Percentiles rank a stretch among this genome's conserved stretches.
phyloP scores from a whole-genome alignment of 768 basidiomycete genomes.

The Amanita inopinata region DNA sequence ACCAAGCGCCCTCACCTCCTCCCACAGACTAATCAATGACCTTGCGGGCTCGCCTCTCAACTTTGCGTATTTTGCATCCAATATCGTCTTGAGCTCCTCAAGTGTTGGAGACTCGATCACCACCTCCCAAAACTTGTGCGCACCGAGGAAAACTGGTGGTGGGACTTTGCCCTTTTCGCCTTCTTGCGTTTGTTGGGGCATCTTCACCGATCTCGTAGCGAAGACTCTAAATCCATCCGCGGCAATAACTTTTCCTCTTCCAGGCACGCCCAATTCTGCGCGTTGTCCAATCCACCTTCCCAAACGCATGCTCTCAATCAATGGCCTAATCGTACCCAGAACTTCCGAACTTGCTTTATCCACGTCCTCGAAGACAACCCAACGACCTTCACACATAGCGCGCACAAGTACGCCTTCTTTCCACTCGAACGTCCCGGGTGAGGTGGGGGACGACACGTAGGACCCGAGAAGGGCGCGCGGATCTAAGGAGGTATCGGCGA shows the following conservation, averaged over 20 bases:
- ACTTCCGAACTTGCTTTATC: slow-evolving; percentile 88
- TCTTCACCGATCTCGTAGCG: slow-evolving; percentile 67
- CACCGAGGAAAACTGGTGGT: slow-evolving; percentile 67
- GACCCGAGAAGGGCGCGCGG: slow-evolving; percentile 89
- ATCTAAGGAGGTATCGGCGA: slow-evolving; percentile 93
- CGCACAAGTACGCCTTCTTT: slow-evolving; percentile 89
- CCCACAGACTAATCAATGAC: slow-evolving; percentile 65
- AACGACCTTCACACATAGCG: slow-evolving; percentile 82
- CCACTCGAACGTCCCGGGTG: slow-evolving; percentile 90
- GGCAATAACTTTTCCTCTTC: slow-evolving; percentile 65
- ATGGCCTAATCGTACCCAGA: slow-evolving; percentile 75
- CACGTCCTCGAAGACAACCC: slow-evolving; percentile 89
- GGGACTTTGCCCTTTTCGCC: slow-evolving; percentile 35
- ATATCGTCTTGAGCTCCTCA: slow-evolving; percentile 62
- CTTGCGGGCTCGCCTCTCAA: slow-evolving; percentile 39
- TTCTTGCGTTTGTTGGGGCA: slow-evolving; percentile 18
- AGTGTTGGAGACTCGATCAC: slow-evolving; percentile 47
- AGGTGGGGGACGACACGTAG: slow-evolving; percentile 77
- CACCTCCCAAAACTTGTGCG: slow-evolving; percentile 76
- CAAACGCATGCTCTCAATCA: slow-evolving; percentile 62
- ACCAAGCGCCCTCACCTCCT: slow-evolving; percentile 40
- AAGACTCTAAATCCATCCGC: slow-evolving; percentile 78
- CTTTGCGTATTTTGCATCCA: slow-evolving; percentile 55
- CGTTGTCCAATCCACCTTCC: slow-evolving; percentile 70
- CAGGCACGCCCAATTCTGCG: slow-evolving; percentile 63